phyloP scores from a whole-genome alignment of 352 stramenopile species.

The Phytopythium mirpurense region DNA sequence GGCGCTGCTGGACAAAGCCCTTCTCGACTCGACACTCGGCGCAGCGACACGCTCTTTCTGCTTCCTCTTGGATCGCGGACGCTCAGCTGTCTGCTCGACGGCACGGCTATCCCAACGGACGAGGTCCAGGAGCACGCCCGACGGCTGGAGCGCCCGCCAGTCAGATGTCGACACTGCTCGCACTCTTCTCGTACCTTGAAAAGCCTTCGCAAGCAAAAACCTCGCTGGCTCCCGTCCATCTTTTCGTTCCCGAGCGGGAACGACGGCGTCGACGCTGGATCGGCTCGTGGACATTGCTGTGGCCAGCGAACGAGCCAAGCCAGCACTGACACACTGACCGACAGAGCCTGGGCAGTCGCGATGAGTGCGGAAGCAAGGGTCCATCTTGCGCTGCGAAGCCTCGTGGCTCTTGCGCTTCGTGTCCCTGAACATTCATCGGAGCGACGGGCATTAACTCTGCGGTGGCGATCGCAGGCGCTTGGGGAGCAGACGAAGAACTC shows the following conservation, averaged over 20 bases:
- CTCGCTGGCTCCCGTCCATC: constrained; percentile 26
- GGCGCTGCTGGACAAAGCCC: not conserved
- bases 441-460: constrained; percentile 15
- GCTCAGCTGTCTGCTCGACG: constrained; percentile 28
- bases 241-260: constrained; percentile 24
- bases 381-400: constrained; percentile 33
- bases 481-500: not conserved
- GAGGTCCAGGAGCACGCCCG: constrained; percentile 37
- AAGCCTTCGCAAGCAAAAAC: constrained; percentile 6
- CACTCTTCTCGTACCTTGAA: not conserved
- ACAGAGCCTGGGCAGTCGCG: constrained; percentile 14
- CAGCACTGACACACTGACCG: not conserved
- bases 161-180: not conserved
- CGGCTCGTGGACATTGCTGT: not conserved
- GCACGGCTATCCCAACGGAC: constrained; percentile 28
- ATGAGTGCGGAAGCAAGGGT: constrained; percentile 8
- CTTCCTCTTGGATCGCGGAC: constrained; percentile 35
- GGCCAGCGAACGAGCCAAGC: not conserved
- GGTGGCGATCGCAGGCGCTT: not conserved
- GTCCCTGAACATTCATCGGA: constrained; percentile 30
- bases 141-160: not conserved
- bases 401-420: constrained; percentile 25
- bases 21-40: not conserved
- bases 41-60: constrained; percentile 19
- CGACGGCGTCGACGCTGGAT: not conserved